Percentiles rank a stretch among this genome's conserved stretches.
Evolutionary conservation across 345 rosid species (phyloP).

Genomic region (Citrus trifoliata): DNA sequence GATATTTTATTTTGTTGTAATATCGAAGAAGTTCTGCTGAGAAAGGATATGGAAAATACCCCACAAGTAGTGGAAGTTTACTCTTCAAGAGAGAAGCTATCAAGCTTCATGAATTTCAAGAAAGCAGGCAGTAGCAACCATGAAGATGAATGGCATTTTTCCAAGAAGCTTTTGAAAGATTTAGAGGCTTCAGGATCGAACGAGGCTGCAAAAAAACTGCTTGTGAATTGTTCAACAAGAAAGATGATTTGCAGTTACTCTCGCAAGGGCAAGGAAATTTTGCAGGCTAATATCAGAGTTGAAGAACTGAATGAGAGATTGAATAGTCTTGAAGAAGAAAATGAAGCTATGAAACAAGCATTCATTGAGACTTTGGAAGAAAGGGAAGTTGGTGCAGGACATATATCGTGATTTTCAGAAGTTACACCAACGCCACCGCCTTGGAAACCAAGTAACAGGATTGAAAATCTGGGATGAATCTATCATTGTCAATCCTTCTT

Average conservation of each 20-base stretch:
- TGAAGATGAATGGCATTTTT: not conserved
- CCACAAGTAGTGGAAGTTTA: constrained; percentile 2
- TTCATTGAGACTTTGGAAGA: constrained; percentile 31
- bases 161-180: not conserved
- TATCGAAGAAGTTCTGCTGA: not conserved
- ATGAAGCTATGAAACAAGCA: constrained; percentile 26
- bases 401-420: constrained; percentile 26
- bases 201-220: not conserved
- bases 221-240: constrained; percentile 5
- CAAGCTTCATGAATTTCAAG: not conserved
- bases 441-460: constrained; percentile 3
- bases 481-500: not conserved
- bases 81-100: not conserved
- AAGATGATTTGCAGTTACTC: not conserved
- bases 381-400: constrained; percentile 28
- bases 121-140: constrained; percentile 4
- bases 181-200: not conserved
- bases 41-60: constrained; percentile 8
- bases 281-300: constrained; percentile 13
- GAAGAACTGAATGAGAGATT: constrained; percentile 25
- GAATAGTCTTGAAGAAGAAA: constrained; percentile 45
- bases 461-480: not conserved
- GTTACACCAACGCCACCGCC: constrained; percentile 1
- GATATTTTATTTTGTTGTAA: not conserved
- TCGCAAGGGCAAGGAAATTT: constrained; percentile 6